These are phyloP conservation scores for Aspergillus taichungensis DNA, from an alignment of 495 filamentous ascomycete genomes.

Conservation along the genomic window DNA sequence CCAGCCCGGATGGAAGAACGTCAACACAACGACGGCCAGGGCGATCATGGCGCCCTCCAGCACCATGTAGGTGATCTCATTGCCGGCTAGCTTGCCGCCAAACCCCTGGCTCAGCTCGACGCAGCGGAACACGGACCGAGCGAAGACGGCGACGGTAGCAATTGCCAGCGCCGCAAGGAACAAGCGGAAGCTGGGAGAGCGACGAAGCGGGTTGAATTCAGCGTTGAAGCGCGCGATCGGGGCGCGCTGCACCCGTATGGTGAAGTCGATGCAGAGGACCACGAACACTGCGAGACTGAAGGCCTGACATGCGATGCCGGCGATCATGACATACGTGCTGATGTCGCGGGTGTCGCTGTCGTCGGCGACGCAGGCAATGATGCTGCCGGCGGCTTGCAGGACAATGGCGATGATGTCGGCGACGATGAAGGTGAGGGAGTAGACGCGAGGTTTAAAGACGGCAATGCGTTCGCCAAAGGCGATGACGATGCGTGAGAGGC, in stretches of 20 bases:
- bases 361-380: constrained; percentile 38
- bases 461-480: constrained; percentile 39
- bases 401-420: constrained; percentile 48
- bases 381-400: constrained; percentile 47
- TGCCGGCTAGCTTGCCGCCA: constrained; percentile 43
- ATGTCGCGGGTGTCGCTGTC: constrained; percentile 15
- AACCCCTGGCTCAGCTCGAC: constrained; percentile 56
- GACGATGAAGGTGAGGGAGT: constrained; percentile 45
- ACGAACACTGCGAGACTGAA: constrained; percentile 45
- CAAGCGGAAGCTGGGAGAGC: constrained; percentile 11
- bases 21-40: constrained; percentile 47
- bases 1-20: constrained; percentile 48
- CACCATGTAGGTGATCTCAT: constrained; percentile 57
- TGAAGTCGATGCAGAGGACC: constrained; percentile 41
- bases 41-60: constrained; percentile 64
- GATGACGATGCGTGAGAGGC: constrained; percentile 45
- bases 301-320: constrained; percentile 45
- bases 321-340: constrained; percentile 47
- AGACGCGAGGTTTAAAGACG: constrained; percentile 39
- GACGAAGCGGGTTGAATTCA: background rate
- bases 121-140: constrained; percentile 53
- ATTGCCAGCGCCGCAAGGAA: constrained; percentile 27
- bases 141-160: constrained; percentile 50
- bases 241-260: constrained; percentile 19
- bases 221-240: constrained; percentile 1